These are phyloP conservation scores for Mycogone perniciosa DNA, from an alignment of 2,329 filamentous ascomycete genomes.

Conservation along the genomic window DNA sequence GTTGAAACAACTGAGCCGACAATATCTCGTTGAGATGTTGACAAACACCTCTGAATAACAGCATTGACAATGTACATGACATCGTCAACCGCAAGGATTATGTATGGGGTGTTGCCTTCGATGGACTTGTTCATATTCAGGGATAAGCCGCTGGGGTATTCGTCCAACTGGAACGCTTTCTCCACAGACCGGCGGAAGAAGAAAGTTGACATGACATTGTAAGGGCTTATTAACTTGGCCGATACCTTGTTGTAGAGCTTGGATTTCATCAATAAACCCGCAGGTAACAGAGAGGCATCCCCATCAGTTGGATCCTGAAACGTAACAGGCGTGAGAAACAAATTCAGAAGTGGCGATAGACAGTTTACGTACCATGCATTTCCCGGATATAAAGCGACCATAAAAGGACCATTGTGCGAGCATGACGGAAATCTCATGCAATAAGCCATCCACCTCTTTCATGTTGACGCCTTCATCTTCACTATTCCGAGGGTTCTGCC, in stretches of 20 bases:
- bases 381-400: conserved; percentile 78
- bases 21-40: conserved; percentile 76
- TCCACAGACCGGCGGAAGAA: conserved; percentile 96
- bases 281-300: conserved; percentile 55
- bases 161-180: conserved; percentile 95
- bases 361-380: conserved; percentile 62
- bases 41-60: conserved; percentile 77
- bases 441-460: conserved; percentile 84
- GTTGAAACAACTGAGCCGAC: conserved; percentile 72
- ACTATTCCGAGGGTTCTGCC: conserved; percentile 51
- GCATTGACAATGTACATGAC: conserved; percentile 99
- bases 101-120: conserved; percentile 75
- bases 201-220: conserved; percentile 90
- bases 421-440: conserved; percentile 89
- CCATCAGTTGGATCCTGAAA: conserved; percentile 46
- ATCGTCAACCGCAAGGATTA: conserved; percentile 93
- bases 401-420: conserved; percentile 90
- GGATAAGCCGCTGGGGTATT: conserved; percentile 72
- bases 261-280: conserved; percentile 70
- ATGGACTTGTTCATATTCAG: conserved; percentile 67
- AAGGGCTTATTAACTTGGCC: conserved; percentile 67
- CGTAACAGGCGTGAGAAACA: not conserved
- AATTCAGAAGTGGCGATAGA: not conserved
- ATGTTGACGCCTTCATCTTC: conserved; percentile 95
- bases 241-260: conserved; percentile 74